Base-by-base conservation (phyloP, 2,329 filamentous ascomycete species). In the Pestalotiopsis sp. region DNA sequence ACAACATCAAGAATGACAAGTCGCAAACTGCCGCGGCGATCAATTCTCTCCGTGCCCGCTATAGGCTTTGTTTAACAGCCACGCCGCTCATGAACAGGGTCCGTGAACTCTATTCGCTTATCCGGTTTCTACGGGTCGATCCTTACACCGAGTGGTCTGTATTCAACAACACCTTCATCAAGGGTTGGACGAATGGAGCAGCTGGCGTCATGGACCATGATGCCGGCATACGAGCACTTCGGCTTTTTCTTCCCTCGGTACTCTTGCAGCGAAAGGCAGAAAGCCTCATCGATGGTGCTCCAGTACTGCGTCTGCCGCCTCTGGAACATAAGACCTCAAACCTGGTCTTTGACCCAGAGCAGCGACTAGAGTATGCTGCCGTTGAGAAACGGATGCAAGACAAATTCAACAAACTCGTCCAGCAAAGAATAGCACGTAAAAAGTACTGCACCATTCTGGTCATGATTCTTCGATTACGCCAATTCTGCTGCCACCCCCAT, bases 71-170 rank as follows among this genome's bases (percentile, higher is more conserved):
- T 76, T 88, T 96, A 81, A 95, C 91, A 5, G 93, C 93, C 23
- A 96, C 93, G 0, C 93, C 93, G 0, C 93, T 96, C 90, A 97
- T 97, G 92, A 98, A 97, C 74, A 90, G 87, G 14, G 88, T 95
- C 2, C 84, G 88, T 39, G 95, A 98, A 75, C 84, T 97, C 2
- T 96, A 89, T 75, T 92, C 93, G 1, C 82, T 97, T 14, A 84
- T 97, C 61, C 87, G 88, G 2, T 98, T 97, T 74, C 85, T 97
- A 25, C 85, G 87, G 2, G 95, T 97, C 75, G 86, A 85, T 69
- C 94, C 93, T 3, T 97, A 96, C 78, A 87, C 87, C 73, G 83
- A 87, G 9, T 89, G 87, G 83, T 81, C 86, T 0, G 81, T 82
- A 23, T 97, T 97, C 77, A 86, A 86, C 57, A 71, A 74, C 68